Base-by-base conservation (phyloP, 257 asterid genomes). In the Anisodus tanguticus region DNA sequence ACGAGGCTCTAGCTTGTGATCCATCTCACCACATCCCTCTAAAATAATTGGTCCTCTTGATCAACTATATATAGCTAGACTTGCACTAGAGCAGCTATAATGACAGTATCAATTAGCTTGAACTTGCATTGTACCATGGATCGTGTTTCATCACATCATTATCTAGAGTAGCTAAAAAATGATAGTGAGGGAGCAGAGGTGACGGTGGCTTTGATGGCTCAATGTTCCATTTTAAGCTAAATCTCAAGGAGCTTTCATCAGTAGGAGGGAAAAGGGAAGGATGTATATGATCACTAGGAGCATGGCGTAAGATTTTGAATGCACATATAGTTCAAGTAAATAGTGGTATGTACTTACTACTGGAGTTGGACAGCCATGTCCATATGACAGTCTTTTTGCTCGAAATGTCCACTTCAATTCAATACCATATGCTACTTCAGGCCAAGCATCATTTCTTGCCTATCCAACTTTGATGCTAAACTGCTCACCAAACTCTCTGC, bases 351-450 rank as follows among this genome's bases (percentile, higher is more conserved):
- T 58, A 74, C 54, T 70, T 81, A 49, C 39, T 45, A 22, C 62
- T 54, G 82, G 84, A 79, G 81, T 79, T 79, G 83, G 72, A 70
- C 7, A 80, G 13, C 81, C 74, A 80, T 88, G 69, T 82, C 87
- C 85, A 54, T 53, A 70, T 83, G 90, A 79, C 80, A 82, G 83
- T 79, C 85, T 83, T 79, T 83, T 83, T 72, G 86, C 82, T 81
- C 43, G 74, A 70, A 55, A 85, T 76, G 86, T 88, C 84, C 74
- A 81, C 82, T 77, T 76, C 86, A 82, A 53, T 88, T 86, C 83
- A 88, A 84, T 86, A 85, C 87, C 16, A 81, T 76, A 85, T 49
- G 59, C 87, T 84, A 67, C 86, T 86, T 82, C 84, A 59, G 80
- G 83, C 85, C 84, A 84, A 81, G 64, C 88, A 88, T 84, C 71